phyloP scores from a whole-genome alignment of 805 yeast species.

The Cyberlindnera nakhonratchasimensis region DNA sequence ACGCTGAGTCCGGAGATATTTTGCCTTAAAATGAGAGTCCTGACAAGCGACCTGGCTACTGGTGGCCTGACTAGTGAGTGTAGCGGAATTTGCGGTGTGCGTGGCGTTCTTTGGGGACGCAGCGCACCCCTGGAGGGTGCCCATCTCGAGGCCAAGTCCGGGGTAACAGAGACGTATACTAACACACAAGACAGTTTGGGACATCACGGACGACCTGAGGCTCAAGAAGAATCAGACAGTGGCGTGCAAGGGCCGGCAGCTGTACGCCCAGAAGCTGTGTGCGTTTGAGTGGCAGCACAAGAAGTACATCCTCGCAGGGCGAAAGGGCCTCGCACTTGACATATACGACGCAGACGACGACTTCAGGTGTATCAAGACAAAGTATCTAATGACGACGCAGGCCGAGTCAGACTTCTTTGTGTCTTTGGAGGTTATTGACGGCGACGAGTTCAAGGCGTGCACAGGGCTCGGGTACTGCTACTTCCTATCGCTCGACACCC shows the following conservation, averaged over 20 bases:
- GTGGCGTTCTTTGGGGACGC: not conserved
- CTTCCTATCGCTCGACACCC: slow-evolving; percentile 17
- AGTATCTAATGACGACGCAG: slow-evolving; percentile 21
- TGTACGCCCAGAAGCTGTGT: slow-evolving; percentile 17
- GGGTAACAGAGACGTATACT: slow-evolving; percentile 2
- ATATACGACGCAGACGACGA: slow-evolving; percentile 15
- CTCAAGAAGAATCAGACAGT: slow-evolving; percentile 7
- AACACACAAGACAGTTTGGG: slow-evolving; percentile 7
- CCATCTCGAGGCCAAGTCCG: not conserved
- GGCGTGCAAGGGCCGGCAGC: slow-evolving; percentile 12
- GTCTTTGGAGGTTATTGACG: slow-evolving; percentile 12
- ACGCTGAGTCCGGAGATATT: not conserved
- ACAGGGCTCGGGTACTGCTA: slow-evolving; percentile 28
- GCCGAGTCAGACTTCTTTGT: slow-evolving; percentile 23
- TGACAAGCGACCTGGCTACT: slow-evolving; percentile 11
- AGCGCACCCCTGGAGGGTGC: not conserved
- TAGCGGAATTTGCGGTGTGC: not conserved
- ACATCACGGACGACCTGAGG: slow-evolving; percentile 8
- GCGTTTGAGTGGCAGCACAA: slow-evolving; percentile 6
- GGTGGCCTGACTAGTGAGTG: slow-evolving; percentile 15
- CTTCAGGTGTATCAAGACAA: slow-evolving; percentile 12
- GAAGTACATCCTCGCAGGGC: slow-evolving; percentile 14
- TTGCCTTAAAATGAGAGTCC: slow-evolving; percentile 5
- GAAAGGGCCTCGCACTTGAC: slow-evolving; percentile 20
- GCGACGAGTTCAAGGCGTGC: slow-evolving; percentile 18